Base-by-base conservation (phyloP, 1,284 basidiomycete species). In the Marasmius fiardii region DNA sequence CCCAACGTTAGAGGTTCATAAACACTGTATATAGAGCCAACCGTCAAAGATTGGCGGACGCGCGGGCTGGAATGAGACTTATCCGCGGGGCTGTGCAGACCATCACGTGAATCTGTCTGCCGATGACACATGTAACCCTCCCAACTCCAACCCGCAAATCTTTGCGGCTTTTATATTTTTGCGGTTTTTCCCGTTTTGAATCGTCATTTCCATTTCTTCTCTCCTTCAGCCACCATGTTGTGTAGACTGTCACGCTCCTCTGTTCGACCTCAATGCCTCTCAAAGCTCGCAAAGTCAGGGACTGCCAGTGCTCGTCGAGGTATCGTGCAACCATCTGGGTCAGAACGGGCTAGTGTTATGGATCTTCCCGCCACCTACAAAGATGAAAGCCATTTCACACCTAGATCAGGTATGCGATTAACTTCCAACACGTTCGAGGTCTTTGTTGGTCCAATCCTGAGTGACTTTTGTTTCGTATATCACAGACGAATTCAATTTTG, bases 401-500 rank as follows among this genome's bases (percentile, higher is more conserved):
- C 90, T 16, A 75, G 85, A 59, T 74, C 83, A 66, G 89, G 90
- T 90, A 62, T 56, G 74, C 63, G 35, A 52, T 16, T 33, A 35
- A 52, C 12, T 31, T 53, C 57, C n/a, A 33, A 18, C n/a, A n/a
- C n/a, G n/a, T n/a, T n/a, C n/a, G n/a, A n/a, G n/a, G n/a, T n/a
- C n/a, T n/a, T 10, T 45, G 47, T 16, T 28, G 35, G 21, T 45
- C 8, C 49, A 35, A 28, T 4, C 48, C 20, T 48, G 16, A 12
- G 44, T 28, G 28, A 47, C 23, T 26, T 5, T 55, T 52, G 3
- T 33, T 31, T n/a, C n/a, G n/a, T n/a, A 10, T 31, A 31, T 31
- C 10, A 31, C 58, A 92, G 93, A 94, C 67, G 92, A 93, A 6
- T 95, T 95, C 73, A 93, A 93, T 71, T 75, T 95, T 20, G 88